These are phyloP conservation scores for Penicillium malachiteum DNA, from an alignment of 495 filamentous ascomycete species.

Conservation along the genomic window DNA sequence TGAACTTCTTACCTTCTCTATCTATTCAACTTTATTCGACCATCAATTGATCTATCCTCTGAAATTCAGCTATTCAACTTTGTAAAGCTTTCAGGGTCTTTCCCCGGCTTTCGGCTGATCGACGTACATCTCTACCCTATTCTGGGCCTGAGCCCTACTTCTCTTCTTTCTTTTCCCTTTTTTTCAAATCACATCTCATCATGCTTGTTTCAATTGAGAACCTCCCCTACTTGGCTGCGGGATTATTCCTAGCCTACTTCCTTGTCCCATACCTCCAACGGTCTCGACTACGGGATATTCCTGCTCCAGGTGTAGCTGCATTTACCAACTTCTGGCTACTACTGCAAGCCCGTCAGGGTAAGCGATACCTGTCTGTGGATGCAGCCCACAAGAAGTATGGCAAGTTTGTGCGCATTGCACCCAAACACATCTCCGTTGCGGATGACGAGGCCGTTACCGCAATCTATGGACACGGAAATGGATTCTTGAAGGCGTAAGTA, in stretches of 20 bases:
- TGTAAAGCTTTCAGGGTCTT: neutral
- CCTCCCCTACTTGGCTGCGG: slow-evolving; percentile 58
- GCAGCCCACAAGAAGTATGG: slow-evolving; percentile 70
- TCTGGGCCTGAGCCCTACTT: neutral
- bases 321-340: slow-evolving; percentile 82
- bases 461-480: slow-evolving; percentile 68
- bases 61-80: neutral
- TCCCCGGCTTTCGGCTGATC: slow-evolving; percentile 1
- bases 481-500: slow-evolving; percentile 68
- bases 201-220: slow-evolving; percentile 50
- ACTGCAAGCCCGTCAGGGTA: slow-evolving; percentile 62
- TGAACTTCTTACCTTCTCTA: neutral
- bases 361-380: slow-evolving; percentile 67
- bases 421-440: slow-evolving; percentile 59
- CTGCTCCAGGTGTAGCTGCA: slow-evolving; percentile 62
- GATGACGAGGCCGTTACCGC: slow-evolving; percentile 56
- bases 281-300: slow-evolving; percentile 61
- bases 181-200: neutral
- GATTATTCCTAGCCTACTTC: slow-evolving; percentile 59
- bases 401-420: slow-evolving; percentile 58
- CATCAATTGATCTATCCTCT: neutral
- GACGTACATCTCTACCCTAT: neutral
- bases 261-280: slow-evolving; percentile 69
- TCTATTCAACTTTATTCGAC: neutral
- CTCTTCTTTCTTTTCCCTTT: neutral